Percentiles rank a stretch among this genome's conserved stretches.
Evolutionary conservation across 2,329 filamentous ascomycete species (phyloP).

Genomic region (Colletotrichum incanum): DNA sequence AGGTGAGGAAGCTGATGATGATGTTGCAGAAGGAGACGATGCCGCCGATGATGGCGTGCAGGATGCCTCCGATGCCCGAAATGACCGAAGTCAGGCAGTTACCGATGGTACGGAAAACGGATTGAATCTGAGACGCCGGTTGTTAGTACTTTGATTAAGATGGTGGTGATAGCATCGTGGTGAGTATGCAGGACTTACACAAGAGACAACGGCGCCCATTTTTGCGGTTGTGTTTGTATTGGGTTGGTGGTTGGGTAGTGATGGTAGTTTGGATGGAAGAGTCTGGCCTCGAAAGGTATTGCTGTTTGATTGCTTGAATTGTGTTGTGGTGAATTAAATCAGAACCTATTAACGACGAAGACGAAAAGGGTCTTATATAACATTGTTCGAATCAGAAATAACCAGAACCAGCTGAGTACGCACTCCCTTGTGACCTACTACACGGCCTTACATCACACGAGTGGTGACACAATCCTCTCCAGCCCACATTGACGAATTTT

Average conservation of each 20-base stretch:
- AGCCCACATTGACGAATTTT: constrained; percentile 27
- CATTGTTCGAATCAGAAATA: neutral
- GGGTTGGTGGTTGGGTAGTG: constrained; percentile 36
- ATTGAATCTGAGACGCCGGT: constrained; percentile 63
- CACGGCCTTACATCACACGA: constrained; percentile 39
- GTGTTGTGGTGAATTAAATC: neutral
- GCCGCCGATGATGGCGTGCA: constrained; percentile 78
- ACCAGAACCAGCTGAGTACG: constrained; percentile 18
- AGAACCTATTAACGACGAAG: neutral
- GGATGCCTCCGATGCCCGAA: constrained; percentile 75
- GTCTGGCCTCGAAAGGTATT: neutral
- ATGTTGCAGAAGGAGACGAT: constrained; percentile 76
- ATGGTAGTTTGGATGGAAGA: constrained; percentile 13
- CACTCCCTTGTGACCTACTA: constrained; percentile 15
- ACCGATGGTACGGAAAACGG: constrained; percentile 76
- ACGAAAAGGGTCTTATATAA: constrained; percentile 32
- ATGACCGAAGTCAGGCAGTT: constrained; percentile 78
- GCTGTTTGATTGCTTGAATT: constrained; percentile 5
- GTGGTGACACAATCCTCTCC: constrained; percentile 33
- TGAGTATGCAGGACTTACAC: constrained; percentile 71
- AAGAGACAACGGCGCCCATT: constrained; percentile 89
- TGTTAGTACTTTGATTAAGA: constrained; percentile 27
- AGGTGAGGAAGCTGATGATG: constrained; percentile 77
- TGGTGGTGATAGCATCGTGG: constrained; percentile 41
- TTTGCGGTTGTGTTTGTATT: constrained; percentile 51